Base-by-base conservation (phyloP, 345 rosid genomes). In the Eucalyptus virginea region DNA sequence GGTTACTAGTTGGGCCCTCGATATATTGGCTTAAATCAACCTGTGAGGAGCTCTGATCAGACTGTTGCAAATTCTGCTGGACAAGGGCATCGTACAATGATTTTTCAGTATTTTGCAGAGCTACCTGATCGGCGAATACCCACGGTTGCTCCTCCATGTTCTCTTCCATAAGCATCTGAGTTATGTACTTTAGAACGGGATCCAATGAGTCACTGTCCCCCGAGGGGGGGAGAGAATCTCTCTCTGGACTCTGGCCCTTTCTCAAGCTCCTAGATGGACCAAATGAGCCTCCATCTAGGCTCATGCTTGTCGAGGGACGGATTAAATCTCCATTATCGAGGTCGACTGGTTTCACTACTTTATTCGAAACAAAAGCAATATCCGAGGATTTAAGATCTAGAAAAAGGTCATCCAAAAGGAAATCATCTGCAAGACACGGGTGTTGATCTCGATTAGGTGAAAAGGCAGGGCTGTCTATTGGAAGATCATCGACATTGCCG, bases 161-260 rank as follows among this genome's bases (percentile, higher is more conserved):
- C 93, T 96, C 98, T 89, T 96, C 98, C 98, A 96, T 91, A 32
- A 96, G 98, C 86, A 96, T 88, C 93, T 95, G 94, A 85, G 89
- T 94, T 37, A 96, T 94, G 91, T 94, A 96, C 90, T 89, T 94
- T 89, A 95, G 94, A 47, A 94, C 93, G 3, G 94, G 89, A 45
- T 95, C 95, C 4, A 94, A 91, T 24, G 93, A 95, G 19, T 93
- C 92, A 58, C 89, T 91, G 88, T 93, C 96, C 85, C 91, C 95
- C 5, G 93, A 62, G 92, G 96, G 89, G 48, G 83, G 6, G 32
- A 50, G 83, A 77, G 93, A 87, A 6, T 60, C 91, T n/a, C 86
- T 65, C 44, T 17, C 86, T 16, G 21, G 6, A 65, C 77, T 65
- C 5, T 4, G 37, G 40, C 18, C 77, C 7, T 19, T 37, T 1